Evolutionary conservation across 1,139 yeast genomes (phyloP).

Genomic region (Dujonia santamariae): DNA sequence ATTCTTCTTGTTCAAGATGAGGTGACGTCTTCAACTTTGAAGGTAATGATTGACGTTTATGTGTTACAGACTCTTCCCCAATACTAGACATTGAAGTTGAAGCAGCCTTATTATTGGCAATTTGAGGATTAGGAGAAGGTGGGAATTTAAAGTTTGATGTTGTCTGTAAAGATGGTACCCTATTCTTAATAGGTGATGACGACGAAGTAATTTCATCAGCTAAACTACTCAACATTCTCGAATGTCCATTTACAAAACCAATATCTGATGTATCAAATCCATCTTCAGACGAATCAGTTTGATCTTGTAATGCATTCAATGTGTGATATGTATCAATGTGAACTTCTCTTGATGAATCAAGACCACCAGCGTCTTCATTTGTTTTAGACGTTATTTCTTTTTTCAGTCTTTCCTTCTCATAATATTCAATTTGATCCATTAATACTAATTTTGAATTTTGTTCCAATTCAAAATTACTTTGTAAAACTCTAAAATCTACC

Average conservation of each 20-base stretch:
- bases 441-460: slow-evolving; percentile 49
- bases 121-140: slow-evolving; percentile 33
- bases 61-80: too few relatives aligned
- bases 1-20: slow-evolving; percentile 24
- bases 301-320: slow-evolving; percentile 7
- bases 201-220: slow-evolving; percentile 8
- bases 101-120: background rate
- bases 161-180: slow-evolving; percentile 4
- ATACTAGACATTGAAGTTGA: too few relatives aligned
- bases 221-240: slow-evolving; percentile 4
- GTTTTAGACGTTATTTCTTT: too few relatives aligned
- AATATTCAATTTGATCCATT: slow-evolving; percentile 53
- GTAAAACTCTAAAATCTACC: slow-evolving; percentile 37
- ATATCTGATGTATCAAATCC: slow-evolving; percentile 2
- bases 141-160: slow-evolving; percentile 18
- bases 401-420: slow-evolving; percentile 26
- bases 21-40: slow-evolving; percentile 22
- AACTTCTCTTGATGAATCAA: slow-evolving; percentile 1
- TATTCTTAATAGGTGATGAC: slow-evolving; percentile 7
- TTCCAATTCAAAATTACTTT: slow-evolving; percentile 45
- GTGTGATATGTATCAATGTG: slow-evolving; percentile 8
- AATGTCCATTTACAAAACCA: background rate
- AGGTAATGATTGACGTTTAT: slow-evolving; percentile 37
- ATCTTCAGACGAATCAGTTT: slow-evolving; percentile 2
- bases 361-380: too few relatives aligned